These are phyloP conservation scores for Trichoderma aggressivum DNA, from an alignment of 2,329 filamentous ascomycete genomes.

Conservation along the genomic window DNA sequence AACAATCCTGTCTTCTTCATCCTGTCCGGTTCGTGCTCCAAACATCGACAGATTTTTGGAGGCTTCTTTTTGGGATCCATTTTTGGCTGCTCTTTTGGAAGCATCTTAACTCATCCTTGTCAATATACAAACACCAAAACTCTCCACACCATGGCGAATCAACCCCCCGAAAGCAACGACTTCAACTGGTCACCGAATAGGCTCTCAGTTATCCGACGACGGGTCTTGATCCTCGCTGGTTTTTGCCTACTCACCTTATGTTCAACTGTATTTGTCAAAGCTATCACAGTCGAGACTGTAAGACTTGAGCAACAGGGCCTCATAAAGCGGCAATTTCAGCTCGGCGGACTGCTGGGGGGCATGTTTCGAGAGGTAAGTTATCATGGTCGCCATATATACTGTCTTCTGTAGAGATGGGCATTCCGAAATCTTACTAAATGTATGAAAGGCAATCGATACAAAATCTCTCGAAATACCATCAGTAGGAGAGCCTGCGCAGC, in stretches of 20 bases:
- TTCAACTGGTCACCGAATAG: not conserved
- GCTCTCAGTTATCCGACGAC: not conserved
- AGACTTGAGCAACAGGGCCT: not conserved
- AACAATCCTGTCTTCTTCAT: not conserved
- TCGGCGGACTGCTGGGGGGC: slow-evolving; percentile 23
- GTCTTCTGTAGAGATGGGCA: not conserved
- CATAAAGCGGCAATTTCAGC: slow-evolving; percentile 27
- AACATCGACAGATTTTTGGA: slow-evolving; percentile 16
- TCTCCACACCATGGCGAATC: not conserved
- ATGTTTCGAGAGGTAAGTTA: slow-evolving; percentile 19
- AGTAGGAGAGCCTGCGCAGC: not conserved
- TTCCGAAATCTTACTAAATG: not conserved
- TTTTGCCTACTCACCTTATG: slow-evolving; percentile 15
- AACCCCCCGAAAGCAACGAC: not conserved
- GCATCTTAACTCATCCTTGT: slow-evolving; percentile 23
- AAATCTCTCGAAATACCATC: not conserved
- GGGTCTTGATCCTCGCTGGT: not conserved
- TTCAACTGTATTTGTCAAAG: slow-evolving; percentile 15
- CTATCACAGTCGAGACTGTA: slow-evolving; percentile 11
- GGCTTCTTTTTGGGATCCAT: slow-evolving; percentile 24
- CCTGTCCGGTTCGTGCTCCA: not conserved
- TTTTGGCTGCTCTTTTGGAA: slow-evolving; percentile 29
- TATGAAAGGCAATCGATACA: not conserved
- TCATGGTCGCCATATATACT: not conserved
- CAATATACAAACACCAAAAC: slow-evolving; percentile 20